A percentile compares a stretch with the other conserved stretches of the same genome.
phyloP scores from a whole-genome alignment of 2,329 filamentous ascomycete species.

The Lasiodiplodia theobromae region DNA sequence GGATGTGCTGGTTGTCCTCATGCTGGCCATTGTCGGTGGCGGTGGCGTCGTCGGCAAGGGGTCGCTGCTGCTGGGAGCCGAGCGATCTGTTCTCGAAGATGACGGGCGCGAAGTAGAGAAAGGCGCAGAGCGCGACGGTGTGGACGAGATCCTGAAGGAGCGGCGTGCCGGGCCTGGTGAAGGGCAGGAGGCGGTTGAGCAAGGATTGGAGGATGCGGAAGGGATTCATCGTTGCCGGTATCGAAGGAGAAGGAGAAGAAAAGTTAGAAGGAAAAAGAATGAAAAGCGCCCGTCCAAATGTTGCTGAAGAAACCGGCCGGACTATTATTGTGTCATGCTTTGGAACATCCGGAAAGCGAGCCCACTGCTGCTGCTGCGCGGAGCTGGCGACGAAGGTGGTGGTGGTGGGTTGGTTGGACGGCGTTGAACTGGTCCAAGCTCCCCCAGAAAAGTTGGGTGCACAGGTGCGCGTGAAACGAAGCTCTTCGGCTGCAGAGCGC shows the following conservation, averaged over 20 bases:
- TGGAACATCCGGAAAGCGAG: neutral
- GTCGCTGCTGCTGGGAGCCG: neutral
- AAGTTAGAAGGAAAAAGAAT: neutral
- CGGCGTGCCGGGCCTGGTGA: slow-evolving; percentile 56
- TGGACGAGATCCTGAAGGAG: slow-evolving; percentile 56
- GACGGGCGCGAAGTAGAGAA: slow-evolving; percentile 57
- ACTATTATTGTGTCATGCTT: slow-evolving; percentile 15
- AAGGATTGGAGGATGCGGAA: slow-evolving; percentile 22
- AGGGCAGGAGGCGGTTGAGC: slow-evolving; percentile 56
- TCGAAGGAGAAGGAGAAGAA: neutral
- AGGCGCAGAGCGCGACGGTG: slow-evolving; percentile 51
- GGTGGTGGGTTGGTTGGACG: neutral
- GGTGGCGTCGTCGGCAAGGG: neutral
- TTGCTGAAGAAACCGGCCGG: neutral
- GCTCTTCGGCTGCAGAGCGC: slow-evolving; percentile 15
- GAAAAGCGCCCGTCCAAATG: neutral
- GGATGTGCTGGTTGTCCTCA: neutral
- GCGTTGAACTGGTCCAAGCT: neutral
- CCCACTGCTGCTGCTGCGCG: neutral
- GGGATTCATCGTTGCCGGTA: slow-evolving; percentile 6
- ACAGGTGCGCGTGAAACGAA: neutral
- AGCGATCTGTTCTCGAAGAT: slow-evolving; percentile 44
- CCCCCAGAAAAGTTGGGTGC: slow-evolving; percentile 12
- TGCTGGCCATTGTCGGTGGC: neutral
- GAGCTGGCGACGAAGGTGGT: neutral